Conservation (phyloP, 345 rosid species). For the Conringia planisiliqua region DNA sequence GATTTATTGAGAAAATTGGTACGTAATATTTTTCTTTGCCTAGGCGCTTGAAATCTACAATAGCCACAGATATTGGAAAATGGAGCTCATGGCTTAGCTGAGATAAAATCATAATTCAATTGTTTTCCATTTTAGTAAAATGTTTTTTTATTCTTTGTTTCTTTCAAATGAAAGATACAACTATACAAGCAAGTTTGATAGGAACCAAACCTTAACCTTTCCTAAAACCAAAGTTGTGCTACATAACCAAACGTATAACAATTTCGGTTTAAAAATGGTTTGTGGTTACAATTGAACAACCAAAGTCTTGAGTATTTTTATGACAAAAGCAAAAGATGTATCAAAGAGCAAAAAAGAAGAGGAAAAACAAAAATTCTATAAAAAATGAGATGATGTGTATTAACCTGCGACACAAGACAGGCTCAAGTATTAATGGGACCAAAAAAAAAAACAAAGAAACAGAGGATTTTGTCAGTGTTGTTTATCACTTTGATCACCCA, state of each 20-base stretch:
- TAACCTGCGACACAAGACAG: slow-evolving; percentile 17
- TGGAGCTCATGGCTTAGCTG: too few species aligned
- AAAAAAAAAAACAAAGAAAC: slow-evolving; percentile 19
- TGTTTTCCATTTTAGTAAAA: too few species aligned
- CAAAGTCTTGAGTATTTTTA: neutral
- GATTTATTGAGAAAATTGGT: neutral
- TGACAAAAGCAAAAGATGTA: neutral
- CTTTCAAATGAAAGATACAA: too few species aligned
- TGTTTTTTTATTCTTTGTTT: too few species aligned
- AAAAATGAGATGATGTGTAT: slow-evolving; percentile 1
- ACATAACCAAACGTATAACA: neutral
- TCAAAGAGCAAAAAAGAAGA: neutral
- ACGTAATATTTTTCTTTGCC: too few species aligned
- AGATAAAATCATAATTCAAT: too few species aligned
- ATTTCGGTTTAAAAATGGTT: neutral
- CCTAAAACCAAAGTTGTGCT: too few species aligned
- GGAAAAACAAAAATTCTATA: slow-evolving; percentile 2
- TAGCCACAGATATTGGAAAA: too few species aligned
- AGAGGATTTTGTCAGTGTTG: slow-evolving; percentile 24
- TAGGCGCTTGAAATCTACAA: too few species aligned
- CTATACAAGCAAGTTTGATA: too few species aligned
- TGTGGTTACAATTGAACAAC: neutral
- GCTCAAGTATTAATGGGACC: slow-evolving; percentile 22
- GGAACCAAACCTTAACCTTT: too few species aligned
- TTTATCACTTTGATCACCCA: slow-evolving; percentile 23